Percentiles rank a stretch among this genome's conserved stretches.
Evolutionary conservation across 1,284 basidiomycete species (phyloP).

Genomic region (Neotropicomus parvogracilis): DNA sequence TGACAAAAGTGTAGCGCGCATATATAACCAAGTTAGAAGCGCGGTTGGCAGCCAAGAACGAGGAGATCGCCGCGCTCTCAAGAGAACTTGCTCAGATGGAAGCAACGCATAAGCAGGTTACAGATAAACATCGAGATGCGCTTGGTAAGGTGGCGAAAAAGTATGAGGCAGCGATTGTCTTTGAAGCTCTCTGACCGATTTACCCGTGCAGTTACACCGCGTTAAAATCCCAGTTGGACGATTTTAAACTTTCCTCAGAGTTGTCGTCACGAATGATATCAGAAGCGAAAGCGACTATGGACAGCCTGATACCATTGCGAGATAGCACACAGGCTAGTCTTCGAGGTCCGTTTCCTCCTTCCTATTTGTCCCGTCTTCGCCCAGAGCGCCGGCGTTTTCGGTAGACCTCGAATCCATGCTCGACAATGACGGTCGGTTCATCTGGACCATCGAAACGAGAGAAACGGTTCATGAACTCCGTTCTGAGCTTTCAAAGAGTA

Average conservation of each 20-base stretch:
- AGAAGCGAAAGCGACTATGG: conserved; percentile 25
- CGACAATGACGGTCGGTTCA: conserved; percentile 28
- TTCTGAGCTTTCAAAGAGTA: conserved; percentile 33
- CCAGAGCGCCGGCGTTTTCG: not conserved
- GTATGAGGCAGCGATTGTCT: conserved; percentile 9
- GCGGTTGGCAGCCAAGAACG: conserved; percentile 17
- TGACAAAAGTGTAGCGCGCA: conserved; percentile 14
- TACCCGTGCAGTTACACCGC: conserved; percentile 16
- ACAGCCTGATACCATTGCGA: conserved; percentile 19
- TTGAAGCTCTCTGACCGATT: not conserved
- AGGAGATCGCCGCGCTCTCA: conserved; percentile 16
- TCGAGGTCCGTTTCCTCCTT: conserved; percentile 21
- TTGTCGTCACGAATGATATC: conserved; percentile 16
- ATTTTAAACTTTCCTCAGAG: conserved; percentile 15
- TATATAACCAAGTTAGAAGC: conserved; percentile 21
- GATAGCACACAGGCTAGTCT: conserved; percentile 19
- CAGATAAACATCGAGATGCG: conserved; percentile 19
- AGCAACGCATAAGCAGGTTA: conserved; percentile 14
- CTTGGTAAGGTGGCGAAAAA: conserved; percentile 20
- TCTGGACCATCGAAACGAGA: conserved; percentile 32
- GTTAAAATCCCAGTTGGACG: conserved; percentile 27
- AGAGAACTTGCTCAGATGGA: conserved; percentile 17
- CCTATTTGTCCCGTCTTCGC: not conserved
- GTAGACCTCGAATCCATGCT: conserved; percentile 35
- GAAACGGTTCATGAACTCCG: conserved; percentile 39